Percentiles rank a stretch among this genome's conserved stretches.
phyloP scores from a whole-genome alignment of 371 early-diverging fungal genomes.

The Neoconidiobolus thromboides region DNA sequence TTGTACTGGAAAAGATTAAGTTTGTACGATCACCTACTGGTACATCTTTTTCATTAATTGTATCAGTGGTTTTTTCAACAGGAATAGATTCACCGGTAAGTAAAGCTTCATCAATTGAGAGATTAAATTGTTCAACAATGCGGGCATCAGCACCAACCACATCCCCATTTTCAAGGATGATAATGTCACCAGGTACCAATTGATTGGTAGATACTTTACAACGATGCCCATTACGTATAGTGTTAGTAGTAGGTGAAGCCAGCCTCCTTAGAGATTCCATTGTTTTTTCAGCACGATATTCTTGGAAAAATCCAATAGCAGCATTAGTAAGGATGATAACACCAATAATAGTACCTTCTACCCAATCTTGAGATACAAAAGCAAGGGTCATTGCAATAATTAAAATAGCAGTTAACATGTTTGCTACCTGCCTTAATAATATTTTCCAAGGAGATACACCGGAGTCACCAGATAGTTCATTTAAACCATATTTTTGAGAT shows the following conservation, averaged over 20 bases:
- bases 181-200: slow-evolving; percentile 73
- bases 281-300: slow-evolving; percentile 73
- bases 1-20: slow-evolving; percentile 33
- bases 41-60: slow-evolving; percentile 20
- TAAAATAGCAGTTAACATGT: slow-evolving; percentile 68
- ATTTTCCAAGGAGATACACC: slow-evolving; percentile 46
- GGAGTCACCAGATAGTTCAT: slow-evolving; percentile 43
- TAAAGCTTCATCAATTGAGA: slow-evolving; percentile 69
- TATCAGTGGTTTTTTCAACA: slow-evolving; percentile 32
- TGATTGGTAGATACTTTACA: slow-evolving; percentile 38
- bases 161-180: slow-evolving; percentile 70
- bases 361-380: slow-evolving; percentile 32
- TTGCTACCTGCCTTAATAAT: slow-evolving; percentile 54
- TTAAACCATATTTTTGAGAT: slow-evolving; percentile 40
- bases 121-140: slow-evolving; percentile 55
- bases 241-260: slow-evolving; percentile 51
- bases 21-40: slow-evolving; percentile 40
- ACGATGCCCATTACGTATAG: slow-evolving; percentile 57
- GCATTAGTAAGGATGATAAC: slow-evolving; percentile 58
- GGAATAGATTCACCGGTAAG: slow-evolving; percentile 73
- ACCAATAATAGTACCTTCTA: slow-evolving; percentile 44
- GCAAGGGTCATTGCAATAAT: slow-evolving; percentile 40
- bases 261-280: slow-evolving; percentile 66
- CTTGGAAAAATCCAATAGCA: slow-evolving; percentile 68
- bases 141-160: slow-evolving; percentile 74